Conservation (phyloP, 2,329 filamentous ascomycete genomes). For the Geosmithia flava region DNA sequence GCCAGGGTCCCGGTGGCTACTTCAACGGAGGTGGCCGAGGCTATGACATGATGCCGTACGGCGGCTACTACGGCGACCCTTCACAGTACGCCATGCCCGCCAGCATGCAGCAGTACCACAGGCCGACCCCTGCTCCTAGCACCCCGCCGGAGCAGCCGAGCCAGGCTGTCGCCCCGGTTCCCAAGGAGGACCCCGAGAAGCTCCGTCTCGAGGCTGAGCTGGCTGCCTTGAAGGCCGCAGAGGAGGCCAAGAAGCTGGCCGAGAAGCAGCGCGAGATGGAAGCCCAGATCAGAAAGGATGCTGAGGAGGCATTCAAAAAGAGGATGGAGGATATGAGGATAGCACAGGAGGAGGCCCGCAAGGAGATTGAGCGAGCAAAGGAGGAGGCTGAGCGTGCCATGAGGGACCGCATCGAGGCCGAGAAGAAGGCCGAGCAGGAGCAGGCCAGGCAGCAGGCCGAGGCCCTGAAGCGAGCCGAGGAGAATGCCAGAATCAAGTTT, state of each 20-base stretch:
- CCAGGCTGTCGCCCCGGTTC: slow-evolving; percentile 25
- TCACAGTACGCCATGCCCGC: slow-evolving; percentile 6
- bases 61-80: slow-evolving; percentile 6
- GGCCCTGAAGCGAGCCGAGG: slow-evolving; percentile 20
- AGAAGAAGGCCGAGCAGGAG: slow-evolving; percentile 32
- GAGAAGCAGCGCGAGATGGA: slow-evolving; percentile 31
- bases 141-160: slow-evolving; percentile 24
- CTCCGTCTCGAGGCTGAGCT: slow-evolving; percentile 50
- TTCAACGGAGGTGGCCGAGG: slow-evolving; percentile 25
- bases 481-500: slow-evolving; percentile 22
- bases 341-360: slow-evolving; percentile 31
- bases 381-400: slow-evolving; percentile 31
- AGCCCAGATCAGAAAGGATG: slow-evolving; percentile 29
- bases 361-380: slow-evolving; percentile 33
- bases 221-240: slow-evolving; percentile 31
- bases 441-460: slow-evolving; percentile 21
- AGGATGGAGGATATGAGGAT: slow-evolving; percentile 26
- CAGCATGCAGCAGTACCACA: slow-evolving; percentile 26
- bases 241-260: slow-evolving; percentile 31
- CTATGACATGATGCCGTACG: slow-evolving; percentile 40
- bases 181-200: slow-evolving; percentile 40
- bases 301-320: slow-evolving; percentile 28
- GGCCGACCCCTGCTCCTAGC: slow-evolving; percentile 23
- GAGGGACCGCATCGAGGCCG: slow-evolving; percentile 29
- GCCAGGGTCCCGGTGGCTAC: slow-evolving; percentile 24